Evolutionary conservation across 768 basidiomycete genomes (phyloP), one percentile per base, ranked within the genome.

Genomic region (Tubosaeta sp.): DNA sequence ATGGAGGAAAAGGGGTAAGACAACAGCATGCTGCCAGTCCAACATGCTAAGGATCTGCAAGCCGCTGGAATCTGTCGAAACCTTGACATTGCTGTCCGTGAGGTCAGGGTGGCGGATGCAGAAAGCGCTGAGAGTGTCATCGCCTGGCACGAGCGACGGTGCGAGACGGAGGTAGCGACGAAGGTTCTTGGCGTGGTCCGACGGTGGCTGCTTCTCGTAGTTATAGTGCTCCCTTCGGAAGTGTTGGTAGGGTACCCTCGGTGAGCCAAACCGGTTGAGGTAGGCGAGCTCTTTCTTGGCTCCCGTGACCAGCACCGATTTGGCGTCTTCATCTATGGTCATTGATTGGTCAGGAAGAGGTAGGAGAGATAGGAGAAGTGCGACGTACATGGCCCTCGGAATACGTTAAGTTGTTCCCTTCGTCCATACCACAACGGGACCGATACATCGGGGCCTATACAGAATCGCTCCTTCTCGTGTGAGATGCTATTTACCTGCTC

Each of bases 1-100:
- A 52, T 70, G 72, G 69, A 81, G 78, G 67, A 76, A 81, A 55
- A 55, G 22, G 61, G 79, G 78, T 27, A 80, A 71, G 69, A 81
- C 76, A 4, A 24, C 6, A 7, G 24, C 16, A 9, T 42, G 40
- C 16, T 42, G 40, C 40, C 40, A 42, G 24, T 42, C 40, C 14
- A 42, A 6, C 40, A 42, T 13, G 40, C 40, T 9, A 13, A 42
- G 24, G 24, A 42, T 13, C 1, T 10, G 22, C 40, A 4, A 16
- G 14, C 10, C 24, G 40, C 8, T 24, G 13, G 31, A 11, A 8
- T 8, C 10, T 11, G 10, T 14, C 31, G 31, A 19, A 6, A 41
- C 40, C 13, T 25, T 24, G 40, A 41, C 8, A 6, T 81, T 80
- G 69, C 61, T 73, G 45, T 50, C 71, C 59, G 74, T 69, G 59